A percentile compares a stretch with the other conserved stretches of the same genome.
Conservation (phyloP, 805 yeast genomes). For the Gaillardinia entomophila region DNA sequence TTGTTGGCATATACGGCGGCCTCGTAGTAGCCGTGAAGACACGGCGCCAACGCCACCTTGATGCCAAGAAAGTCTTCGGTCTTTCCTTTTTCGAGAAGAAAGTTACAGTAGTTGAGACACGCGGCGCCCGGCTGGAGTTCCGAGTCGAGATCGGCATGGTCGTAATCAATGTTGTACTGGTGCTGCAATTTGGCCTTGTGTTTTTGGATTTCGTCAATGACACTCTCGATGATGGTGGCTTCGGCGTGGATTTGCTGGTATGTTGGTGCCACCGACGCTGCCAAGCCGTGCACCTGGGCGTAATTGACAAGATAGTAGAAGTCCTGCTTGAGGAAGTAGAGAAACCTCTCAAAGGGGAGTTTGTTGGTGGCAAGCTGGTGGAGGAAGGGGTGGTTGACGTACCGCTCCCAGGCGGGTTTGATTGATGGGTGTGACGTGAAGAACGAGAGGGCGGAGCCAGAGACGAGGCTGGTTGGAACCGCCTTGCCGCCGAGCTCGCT, state of each 20-base stretch:
- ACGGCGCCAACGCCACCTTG: conserved; percentile 67
- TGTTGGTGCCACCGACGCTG: conserved; percentile 58
- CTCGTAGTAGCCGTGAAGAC: conserved; percentile 64
- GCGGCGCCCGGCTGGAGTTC: conserved; percentile 49
- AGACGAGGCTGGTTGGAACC: neutral
- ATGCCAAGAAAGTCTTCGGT: conserved; percentile 57
- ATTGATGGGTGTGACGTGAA: conserved; percentile 54
- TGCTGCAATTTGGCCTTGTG: conserved; percentile 47
- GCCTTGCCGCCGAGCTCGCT: conserved; percentile 3
- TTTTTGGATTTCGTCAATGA: conserved; percentile 49
- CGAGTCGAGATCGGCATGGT: conserved; percentile 33
- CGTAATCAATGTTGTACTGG: conserved; percentile 35
- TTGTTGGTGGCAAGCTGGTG: conserved; percentile 45
- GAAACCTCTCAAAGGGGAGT: conserved; percentile 45
- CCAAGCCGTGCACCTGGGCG: conserved; percentile 57
- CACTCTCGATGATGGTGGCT: conserved; percentile 43
- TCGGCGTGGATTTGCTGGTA: conserved; percentile 46
- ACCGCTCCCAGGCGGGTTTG: conserved; percentile 49
- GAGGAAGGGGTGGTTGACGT: conserved; percentile 60
- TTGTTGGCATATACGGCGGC: conserved; percentile 40
- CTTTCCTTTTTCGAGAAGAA: conserved; percentile 47
- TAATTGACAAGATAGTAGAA: conserved; percentile 65
- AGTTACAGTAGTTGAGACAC: conserved; percentile 56
- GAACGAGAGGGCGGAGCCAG: conserved; percentile 34
- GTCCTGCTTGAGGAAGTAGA: conserved; percentile 57